phyloP scores from a whole-genome alignment of 805 yeast genomes.

The Teunomyces barrocoloradensis region DNA sequence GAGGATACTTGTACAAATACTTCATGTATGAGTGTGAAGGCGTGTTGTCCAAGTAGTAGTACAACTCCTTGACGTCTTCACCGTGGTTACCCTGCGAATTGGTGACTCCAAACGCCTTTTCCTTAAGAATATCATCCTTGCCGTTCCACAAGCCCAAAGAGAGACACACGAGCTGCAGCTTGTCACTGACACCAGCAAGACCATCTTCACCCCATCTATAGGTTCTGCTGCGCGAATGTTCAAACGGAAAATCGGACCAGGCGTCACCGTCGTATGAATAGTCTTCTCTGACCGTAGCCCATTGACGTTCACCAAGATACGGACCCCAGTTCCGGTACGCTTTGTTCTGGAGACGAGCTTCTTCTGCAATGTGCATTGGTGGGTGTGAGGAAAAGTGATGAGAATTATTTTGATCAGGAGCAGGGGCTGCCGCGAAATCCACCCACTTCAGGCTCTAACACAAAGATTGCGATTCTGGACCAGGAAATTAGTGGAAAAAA shows the following conservation, averaged over 20 bases:
- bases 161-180: slow-evolving; percentile 72
- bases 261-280: slow-evolving; percentile 85
- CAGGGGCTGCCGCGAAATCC: background rate
- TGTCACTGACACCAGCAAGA: slow-evolving; percentile 82
- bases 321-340: slow-evolving; percentile 70
- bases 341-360: slow-evolving; percentile 33
- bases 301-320: slow-evolving; percentile 77
- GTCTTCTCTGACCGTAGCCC: slow-evolving; percentile 80
- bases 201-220: slow-evolving; percentile 98
- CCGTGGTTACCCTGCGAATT: slow-evolving; percentile 96
- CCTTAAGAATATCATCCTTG: slow-evolving; percentile 79
- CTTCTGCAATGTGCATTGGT: slow-evolving; percentile 33
- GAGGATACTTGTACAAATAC: slow-evolving; percentile 91
- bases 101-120: slow-evolving; percentile 82
- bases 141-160: slow-evolving; percentile 93
- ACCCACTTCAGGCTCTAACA: background rate
- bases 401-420: background rate
- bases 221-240: slow-evolving; percentile 73
- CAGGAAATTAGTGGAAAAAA: too few species aligned
- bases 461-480: background rate
- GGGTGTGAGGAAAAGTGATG: slow-evolving; percentile 1
- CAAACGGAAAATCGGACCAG: slow-evolving; percentile 86
- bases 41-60: slow-evolving; percentile 84
- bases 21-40: slow-evolving; percentile 94
- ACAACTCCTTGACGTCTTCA: slow-evolving; percentile 86